Evolutionary conservation across 495 filamentous ascomycete species (phyloP).

Genomic region (Paragyromitra xinjiangensis): DNA sequence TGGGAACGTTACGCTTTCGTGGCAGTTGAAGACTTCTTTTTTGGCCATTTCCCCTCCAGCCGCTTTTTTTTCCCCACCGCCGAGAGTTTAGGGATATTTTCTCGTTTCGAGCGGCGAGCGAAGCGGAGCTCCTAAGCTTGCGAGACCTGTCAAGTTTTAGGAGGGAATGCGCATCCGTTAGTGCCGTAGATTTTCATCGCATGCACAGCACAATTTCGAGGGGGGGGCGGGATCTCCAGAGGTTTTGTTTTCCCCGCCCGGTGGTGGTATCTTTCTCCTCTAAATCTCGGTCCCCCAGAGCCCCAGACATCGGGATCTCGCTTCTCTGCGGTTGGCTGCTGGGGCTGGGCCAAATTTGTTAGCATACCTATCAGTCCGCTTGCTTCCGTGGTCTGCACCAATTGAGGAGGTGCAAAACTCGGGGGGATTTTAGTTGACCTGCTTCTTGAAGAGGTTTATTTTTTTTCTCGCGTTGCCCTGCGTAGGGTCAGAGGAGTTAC

Average conservation of each 20-base stretch:
- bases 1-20: conserved; percentile 49
- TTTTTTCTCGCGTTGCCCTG: conserved; percentile 38
- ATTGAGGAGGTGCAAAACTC: conserved; percentile 42
- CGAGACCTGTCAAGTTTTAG: conserved; percentile 39
- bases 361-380: conserved; percentile 39
- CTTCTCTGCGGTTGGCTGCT: conserved; percentile 48
- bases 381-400: conserved; percentile 42
- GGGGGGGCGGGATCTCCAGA: conserved; percentile 27
- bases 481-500: conserved; percentile 10
- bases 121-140: conserved; percentile 26
- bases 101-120: conserved; percentile 45
- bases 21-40: conserved; percentile 40
- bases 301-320: conserved; percentile 47
- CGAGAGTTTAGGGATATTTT: conserved; percentile 23
- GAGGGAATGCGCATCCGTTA: conserved; percentile 48
- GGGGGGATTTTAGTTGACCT: conserved; percentile 41
- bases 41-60: conserved; percentile 23
- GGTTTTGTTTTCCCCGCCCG: conserved; percentile 47
- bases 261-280: conserved; percentile 21
- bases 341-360: conserved; percentile 35
- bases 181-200: conserved; percentile 47
- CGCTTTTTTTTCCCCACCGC: conserved; percentile 31
- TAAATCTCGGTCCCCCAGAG: conserved; percentile 42
- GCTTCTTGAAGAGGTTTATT: conserved; percentile 30
- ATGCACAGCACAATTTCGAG: conserved; percentile 43